Percentiles rank a stretch among this genome's conserved stretches.
phyloP scores from a whole-genome alignment of 2,329 filamentous ascomycete genomes.

The Beauveria bassiana region DNA sequence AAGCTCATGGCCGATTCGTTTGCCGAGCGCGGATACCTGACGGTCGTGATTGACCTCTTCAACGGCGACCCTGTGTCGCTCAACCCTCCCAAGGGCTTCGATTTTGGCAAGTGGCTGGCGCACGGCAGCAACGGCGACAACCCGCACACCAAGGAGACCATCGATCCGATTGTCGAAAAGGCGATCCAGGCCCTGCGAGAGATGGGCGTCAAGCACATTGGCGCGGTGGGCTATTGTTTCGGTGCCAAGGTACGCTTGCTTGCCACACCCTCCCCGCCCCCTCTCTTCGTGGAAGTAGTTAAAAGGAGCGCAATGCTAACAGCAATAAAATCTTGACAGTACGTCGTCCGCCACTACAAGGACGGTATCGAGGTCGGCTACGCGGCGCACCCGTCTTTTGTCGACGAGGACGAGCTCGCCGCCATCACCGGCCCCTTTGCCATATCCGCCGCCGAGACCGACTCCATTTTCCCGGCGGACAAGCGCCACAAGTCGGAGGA shows the following conservation, averaged over 20 bases:
- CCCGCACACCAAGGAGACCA: conserved; percentile 27
- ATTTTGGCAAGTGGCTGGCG: conserved; percentile 27
- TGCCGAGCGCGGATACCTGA: conserved; percentile 31
- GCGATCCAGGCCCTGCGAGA: conserved; percentile 47
- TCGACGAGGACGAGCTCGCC: conserved; percentile 50
- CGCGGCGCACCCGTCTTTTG: conserved; percentile 56
- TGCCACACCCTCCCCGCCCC: background rate
- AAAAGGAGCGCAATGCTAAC: background rate
- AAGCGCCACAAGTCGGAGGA: conserved; percentile 51
- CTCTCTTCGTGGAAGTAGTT: too few species aligned
- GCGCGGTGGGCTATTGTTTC: conserved; percentile 56
- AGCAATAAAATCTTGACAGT: conserved; percentile 32
- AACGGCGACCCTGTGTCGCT: conserved; percentile 26
- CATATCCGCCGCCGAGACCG: conserved; percentile 57
- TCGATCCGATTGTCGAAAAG: conserved; percentile 27
- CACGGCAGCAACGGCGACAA: conserved; percentile 40
- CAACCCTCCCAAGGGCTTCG: conserved; percentile 20
- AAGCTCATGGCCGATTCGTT: conserved; percentile 34
- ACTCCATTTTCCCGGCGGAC: conserved; percentile 48
- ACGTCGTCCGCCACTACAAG: conserved; percentile 59
- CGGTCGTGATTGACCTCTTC: conserved; percentile 31
- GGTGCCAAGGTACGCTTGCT: conserved; percentile 47
- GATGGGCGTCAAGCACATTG: conserved; percentile 46
- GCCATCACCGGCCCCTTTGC: conserved; percentile 49
- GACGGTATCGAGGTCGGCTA: conserved; percentile 50